Evolutionary conservation across 73 alveolate species (phyloP).

Genomic region (Diophrys sp.): DNA sequence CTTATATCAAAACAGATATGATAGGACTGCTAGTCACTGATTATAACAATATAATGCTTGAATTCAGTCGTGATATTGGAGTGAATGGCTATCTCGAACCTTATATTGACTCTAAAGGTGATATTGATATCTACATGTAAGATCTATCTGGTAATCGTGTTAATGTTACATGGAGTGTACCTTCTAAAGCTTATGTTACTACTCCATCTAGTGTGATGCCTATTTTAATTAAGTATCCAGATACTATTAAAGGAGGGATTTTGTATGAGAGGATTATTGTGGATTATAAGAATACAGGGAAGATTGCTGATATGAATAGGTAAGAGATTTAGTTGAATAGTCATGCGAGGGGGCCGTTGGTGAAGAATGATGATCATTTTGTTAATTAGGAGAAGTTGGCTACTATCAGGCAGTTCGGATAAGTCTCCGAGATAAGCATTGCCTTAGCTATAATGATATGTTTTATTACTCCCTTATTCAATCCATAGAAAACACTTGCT

Average conservation of each 20-base stretch:
- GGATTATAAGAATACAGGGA: background rate
- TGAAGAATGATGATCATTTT: background rate
- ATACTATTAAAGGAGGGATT: background rate
- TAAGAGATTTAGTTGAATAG: background rate
- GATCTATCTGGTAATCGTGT: background rate
- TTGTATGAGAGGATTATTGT: background rate
- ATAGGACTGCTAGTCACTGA: background rate
- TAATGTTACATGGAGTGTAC: background rate
- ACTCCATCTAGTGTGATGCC: background rate
- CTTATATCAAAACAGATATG: background rate
- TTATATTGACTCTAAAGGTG: background rate
- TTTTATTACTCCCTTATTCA: background rate
- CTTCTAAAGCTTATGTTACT: background rate
- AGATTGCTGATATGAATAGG: background rate
- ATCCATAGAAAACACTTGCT: background rate
- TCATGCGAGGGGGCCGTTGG: background rate
- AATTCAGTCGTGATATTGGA: background rate
- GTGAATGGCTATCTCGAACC: background rate
- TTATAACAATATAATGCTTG: background rate
- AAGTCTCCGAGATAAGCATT: too few relatives aligned
- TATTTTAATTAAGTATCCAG: background rate
- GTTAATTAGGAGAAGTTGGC: background rate
- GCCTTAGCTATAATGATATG: background rate
- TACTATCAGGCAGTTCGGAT: background rate
- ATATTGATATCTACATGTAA: background rate